phyloP scores from a whole-genome alignment of 345 rosid species.

The Eucalyptus coolabah region DNA sequence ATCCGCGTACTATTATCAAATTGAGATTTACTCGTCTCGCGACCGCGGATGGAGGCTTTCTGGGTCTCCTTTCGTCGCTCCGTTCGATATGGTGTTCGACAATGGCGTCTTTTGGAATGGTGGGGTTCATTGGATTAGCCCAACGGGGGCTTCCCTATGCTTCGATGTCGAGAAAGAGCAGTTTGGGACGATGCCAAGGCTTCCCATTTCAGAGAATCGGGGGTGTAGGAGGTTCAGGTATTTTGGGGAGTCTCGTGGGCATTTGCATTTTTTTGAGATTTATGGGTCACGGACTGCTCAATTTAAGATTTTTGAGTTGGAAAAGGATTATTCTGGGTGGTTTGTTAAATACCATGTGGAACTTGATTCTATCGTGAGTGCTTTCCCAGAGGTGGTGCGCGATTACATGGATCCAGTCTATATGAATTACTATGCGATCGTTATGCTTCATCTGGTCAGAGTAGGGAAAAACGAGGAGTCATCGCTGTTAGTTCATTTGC shows the following conservation, averaged over 20 bases:
- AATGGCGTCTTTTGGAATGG: conserved; percentile 16
- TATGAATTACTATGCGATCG: not conserved
- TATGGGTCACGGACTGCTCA: not conserved
- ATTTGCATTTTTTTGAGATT: conserved; percentile 9
- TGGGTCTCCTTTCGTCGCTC: conserved; percentile 2
- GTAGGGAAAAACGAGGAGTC: conserved; percentile 1
- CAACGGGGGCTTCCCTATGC: not conserved
- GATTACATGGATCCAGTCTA: not conserved
- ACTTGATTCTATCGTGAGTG: not conserved
- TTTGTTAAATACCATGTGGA: conserved; percentile 2
- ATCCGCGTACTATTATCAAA: not conserved
- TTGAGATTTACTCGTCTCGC: conserved; percentile 1
- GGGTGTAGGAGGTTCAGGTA: conserved; percentile 1
- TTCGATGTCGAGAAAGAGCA: conserved; percentile 3
- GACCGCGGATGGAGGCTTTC: conserved; percentile 5
- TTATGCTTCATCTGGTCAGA: not conserved
- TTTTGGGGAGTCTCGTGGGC: conserved; percentile 3
- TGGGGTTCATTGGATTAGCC: conserved; percentile 17
- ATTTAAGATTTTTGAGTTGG: conserved; percentile 9
- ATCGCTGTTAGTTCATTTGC: conserved; percentile 10
- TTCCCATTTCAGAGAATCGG: not conserved
- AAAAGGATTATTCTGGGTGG: conserved; percentile 10
- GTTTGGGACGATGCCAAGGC: not conserved
- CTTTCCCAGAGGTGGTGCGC: conserved; percentile 6
- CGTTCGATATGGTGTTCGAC: conserved; percentile 7